Base-by-base conservation (phyloP, 192 early-diverging fungal genomes). In the Gaertneriomyces sp. region DNA sequence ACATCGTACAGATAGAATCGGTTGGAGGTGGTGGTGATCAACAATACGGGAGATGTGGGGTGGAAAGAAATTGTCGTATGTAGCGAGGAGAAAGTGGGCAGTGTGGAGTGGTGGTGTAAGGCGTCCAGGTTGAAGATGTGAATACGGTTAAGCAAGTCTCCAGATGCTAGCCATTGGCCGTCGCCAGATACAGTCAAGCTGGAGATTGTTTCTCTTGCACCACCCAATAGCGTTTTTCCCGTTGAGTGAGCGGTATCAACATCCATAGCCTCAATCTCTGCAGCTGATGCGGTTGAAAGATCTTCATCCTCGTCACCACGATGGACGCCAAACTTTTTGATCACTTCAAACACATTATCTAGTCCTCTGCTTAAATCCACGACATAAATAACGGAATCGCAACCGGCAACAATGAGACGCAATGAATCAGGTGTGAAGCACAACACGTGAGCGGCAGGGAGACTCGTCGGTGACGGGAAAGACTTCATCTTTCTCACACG, bases 1-100 rank as follows among this genome's bases (percentile, higher is more conserved):
- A 88, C 81, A 61, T 98, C 89, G 66, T 83, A 91, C 40, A 94
- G 60, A 70, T 85, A 92, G 75, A 94, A 88, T 61, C 86, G 84
- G 68, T 90, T 92, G 14, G 79, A 84, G 12, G 74, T 71, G 11
- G 77, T 78, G 6, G 86, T 81, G 17, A 92, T 72, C 25, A 87
- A 68, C 25, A 93, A 67, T 5, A 68, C 79, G 6, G 85, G 77
- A 25, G 77, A 68, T 41, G 71, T 72, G 52, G 83, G 80, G 61
- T 86, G 73, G 76, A 94, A 93, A 1, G 81, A 64, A 45, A 94
- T 67, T 12, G 83, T 61, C 19, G 90, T 91, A 56, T 87, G 83
- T 17, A 79, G 81, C 17, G 88, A 73, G 19, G 73, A 64, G 42
- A 81, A 84, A 52, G 63, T 66, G 14, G 89, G 90, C 45, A 93